These are phyloP conservation scores for Kuraishia molischiana DNA, from an alignment of 805 yeast genomes.

Conservation along the genomic window DNA sequence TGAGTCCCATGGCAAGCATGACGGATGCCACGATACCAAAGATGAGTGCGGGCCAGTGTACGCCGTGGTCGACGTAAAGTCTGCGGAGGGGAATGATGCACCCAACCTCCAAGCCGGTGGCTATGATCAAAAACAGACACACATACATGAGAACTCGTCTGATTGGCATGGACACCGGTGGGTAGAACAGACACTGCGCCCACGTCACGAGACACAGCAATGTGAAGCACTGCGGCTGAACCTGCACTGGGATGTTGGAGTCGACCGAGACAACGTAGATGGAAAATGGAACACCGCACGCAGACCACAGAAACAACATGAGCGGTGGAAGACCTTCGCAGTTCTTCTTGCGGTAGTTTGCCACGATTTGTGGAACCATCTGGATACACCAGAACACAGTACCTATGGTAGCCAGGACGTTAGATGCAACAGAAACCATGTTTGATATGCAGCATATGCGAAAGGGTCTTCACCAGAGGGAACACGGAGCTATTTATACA, in stretches of 20 bases:
- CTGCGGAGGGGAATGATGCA: conserved; percentile 42
- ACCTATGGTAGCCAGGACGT: conserved; percentile 78
- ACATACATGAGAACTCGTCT: conserved; percentile 20
- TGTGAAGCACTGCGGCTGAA: conserved; percentile 48
- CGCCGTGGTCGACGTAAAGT: conserved; percentile 28
- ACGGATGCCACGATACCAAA: conserved; percentile 41
- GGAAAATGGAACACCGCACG: conserved; percentile 44
- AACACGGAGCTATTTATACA: too few relatives aligned
- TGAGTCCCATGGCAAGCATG: conserved; percentile 36
- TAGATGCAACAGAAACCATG: conserved; percentile 39
- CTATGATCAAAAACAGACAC: conserved; percentile 23
- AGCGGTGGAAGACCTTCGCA: conserved; percentile 83
- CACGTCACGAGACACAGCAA: conserved; percentile 37
- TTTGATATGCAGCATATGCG: neutral
- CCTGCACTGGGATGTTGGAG: conserved; percentile 38
- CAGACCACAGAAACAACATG: conserved; percentile 82
- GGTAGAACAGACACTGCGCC: conserved; percentile 41
- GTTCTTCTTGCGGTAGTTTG: conserved; percentile 66
- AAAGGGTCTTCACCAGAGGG: too few relatives aligned
- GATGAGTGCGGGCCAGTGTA: conserved; percentile 34
- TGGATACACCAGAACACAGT: conserved; percentile 93
- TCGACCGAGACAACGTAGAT: conserved; percentile 38
- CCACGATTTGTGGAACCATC: conserved; percentile 62
- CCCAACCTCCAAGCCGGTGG: conserved; percentile 34
- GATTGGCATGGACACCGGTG: conserved; percentile 29